Evolutionary conservation across 352 stramenopile genomes (phyloP).

Genomic region (Globisporangium cystogenes): DNA sequence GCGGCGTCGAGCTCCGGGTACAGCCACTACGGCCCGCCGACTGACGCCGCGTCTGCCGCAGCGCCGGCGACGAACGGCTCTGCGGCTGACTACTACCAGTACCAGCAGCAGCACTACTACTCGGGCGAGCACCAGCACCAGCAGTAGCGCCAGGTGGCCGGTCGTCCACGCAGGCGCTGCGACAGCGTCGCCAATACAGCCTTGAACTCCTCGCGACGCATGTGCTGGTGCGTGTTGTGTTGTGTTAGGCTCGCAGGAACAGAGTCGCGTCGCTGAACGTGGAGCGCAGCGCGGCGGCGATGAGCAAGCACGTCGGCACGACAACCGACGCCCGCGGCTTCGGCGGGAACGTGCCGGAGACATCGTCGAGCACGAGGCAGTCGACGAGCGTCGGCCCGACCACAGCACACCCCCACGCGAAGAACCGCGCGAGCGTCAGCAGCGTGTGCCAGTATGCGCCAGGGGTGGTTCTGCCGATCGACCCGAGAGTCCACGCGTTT

Average conservation of each 20-base stretch:
- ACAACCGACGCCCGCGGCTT: neutral
- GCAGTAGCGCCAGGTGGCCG: conserved; percentile 1
- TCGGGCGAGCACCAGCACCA: conserved; percentile 5
- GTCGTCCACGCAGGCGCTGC: neutral
- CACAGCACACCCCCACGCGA: neutral
- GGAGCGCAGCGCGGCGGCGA: neutral
- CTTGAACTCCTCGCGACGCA: neutral
- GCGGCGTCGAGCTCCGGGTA: conserved; percentile 10
- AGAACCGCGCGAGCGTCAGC: neutral
- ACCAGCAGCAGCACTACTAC: conserved; percentile 15
- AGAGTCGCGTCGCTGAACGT: neutral
- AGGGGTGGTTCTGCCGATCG: neutral
- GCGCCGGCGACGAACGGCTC: conserved; percentile 1
- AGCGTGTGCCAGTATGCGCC: neutral
- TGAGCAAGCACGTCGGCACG: neutral
- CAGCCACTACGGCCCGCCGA: conserved; percentile 23
- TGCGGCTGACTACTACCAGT: conserved; percentile 32
- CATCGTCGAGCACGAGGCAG: neutral
- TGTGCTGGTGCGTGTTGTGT: neutral
- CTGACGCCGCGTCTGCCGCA: conserved; percentile 3
- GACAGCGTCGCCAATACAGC: neutral
- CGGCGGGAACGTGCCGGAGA: neutral
- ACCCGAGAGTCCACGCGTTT: neutral
- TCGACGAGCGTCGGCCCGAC: neutral
- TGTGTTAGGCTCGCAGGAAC: neutral